Percentiles rank a stretch among this genome's conserved stretches.
These are phyloP conservation scores for Xanthoconium purpureum DNA, from an alignment of 768 basidiomycete genomes.

Conservation along the genomic window DNA sequence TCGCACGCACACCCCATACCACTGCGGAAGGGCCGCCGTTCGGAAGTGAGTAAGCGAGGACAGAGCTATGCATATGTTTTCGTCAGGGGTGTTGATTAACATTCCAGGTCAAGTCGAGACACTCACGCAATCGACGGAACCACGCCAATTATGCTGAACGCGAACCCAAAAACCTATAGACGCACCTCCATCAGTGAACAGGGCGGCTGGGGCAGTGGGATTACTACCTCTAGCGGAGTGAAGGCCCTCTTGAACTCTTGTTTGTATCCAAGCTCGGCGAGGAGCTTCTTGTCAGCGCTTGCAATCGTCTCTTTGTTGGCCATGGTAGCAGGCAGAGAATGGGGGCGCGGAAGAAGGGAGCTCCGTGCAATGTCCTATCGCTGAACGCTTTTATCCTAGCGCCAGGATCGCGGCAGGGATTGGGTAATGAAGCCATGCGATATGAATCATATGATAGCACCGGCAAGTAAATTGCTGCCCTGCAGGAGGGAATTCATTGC, in stretches of 20 bases:
- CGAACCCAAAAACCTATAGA: conserved; percentile 63
- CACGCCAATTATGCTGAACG: conserved; percentile 69
- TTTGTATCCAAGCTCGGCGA: conserved; percentile 37
- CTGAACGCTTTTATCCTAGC: neutral
- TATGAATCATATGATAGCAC: neutral
- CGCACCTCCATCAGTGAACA: neutral
- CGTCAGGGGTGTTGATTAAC: neutral
- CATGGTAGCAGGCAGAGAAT: conserved; percentile 9
- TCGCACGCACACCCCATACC: conserved; percentile 41
- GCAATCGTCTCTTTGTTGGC: conserved; percentile 2
- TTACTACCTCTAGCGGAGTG: conserved; percentile 31
- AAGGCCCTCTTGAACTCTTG: conserved; percentile 39
- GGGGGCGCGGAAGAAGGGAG: neutral
- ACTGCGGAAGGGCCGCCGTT: conserved; percentile 50
- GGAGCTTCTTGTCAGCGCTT: conserved; percentile 30
- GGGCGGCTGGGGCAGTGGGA: no score
- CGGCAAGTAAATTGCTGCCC: neutral
- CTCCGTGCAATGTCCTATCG: neutral
- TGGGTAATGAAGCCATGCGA: neutral
- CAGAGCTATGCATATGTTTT: conserved; percentile 33
- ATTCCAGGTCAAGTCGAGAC: conserved; percentile 13
- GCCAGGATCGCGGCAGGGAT: neutral
- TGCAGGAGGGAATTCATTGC: neutral
- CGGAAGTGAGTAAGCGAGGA: conserved; percentile 45
- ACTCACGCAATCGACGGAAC: conserved; percentile 61